These are phyloP conservation scores for Acrodontium crateriforme DNA, from an alignment of 2,329 filamentous ascomycete species.

Conservation along the genomic window DNA sequence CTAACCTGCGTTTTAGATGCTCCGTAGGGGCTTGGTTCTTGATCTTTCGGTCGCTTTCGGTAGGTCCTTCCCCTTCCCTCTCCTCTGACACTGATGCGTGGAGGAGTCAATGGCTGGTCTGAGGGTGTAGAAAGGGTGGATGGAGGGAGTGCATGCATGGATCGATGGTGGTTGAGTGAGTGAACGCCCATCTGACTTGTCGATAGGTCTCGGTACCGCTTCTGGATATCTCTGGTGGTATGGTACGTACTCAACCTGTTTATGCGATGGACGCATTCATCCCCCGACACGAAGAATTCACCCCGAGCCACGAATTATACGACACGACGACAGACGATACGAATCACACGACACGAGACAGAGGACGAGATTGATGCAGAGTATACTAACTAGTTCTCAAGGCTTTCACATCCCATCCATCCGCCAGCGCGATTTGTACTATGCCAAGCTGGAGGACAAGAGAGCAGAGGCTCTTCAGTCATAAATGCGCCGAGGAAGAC, in stretches of 20 bases:
- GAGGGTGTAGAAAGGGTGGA: too few relatives aligned
- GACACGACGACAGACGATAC: conserved; percentile 1
- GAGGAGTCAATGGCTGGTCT: conserved; percentile 1
- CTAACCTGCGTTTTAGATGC: conserved; percentile 42
- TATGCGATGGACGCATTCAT: conserved; percentile 1
- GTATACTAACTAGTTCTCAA: conserved; percentile 22
- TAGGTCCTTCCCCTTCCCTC: conserved; percentile 28
- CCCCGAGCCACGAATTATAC: not conserved
- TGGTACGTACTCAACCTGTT: conserved; percentile 31
- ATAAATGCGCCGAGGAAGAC: too few relatives aligned
- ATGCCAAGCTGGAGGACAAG: conserved; percentile 50
- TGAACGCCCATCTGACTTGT: conserved; percentile 5
- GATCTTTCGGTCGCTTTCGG: conserved; percentile 53
- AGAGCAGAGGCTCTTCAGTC: conserved; percentile 38
- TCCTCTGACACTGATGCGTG: conserved; percentile 1
- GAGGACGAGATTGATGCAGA: conserved; percentile 3
- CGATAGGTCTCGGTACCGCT: conserved; percentile 45
- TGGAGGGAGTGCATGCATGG: too few relatives aligned
- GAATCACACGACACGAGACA: not conserved
- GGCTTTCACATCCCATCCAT: conserved; percentile 52
- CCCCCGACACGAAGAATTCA: conserved; percentile 1
- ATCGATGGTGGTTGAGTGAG: not conserved
- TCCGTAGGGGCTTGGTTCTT: conserved; percentile 51
- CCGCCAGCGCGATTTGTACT: conserved; percentile 49
- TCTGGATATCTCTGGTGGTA: conserved; percentile 57